Evolutionary conservation across 768 basidiomycete species (phyloP), one percentile per base, ranked within the genome.

Genomic region (Pleurotus tuoliensis): DNA sequence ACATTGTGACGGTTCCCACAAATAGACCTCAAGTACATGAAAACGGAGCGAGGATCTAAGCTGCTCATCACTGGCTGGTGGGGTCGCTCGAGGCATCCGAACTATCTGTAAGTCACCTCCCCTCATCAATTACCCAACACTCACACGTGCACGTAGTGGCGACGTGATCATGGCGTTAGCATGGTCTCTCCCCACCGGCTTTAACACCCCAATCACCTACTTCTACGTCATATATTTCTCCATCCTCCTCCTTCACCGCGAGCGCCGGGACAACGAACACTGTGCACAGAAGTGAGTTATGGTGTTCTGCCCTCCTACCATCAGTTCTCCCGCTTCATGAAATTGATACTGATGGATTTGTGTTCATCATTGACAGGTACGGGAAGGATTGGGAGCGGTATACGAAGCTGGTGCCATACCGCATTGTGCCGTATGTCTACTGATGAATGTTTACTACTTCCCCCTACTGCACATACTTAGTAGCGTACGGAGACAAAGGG

Each of bases 61-160:
- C 78, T 98, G 41, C 80, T 98, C 25, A 96, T 86, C 25, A 91
- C 90, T 4, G 96, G 96, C 5, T 98, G 96, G 96, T 98, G 96
- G 96, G 95, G 95, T 6, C 71, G 80, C 50, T 94, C 90, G 0
- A 81, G 91, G 40, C 96, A 98, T 70, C 96, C 96, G 1, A 94
- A 94, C 64, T 94, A 94, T 69, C 66, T 92, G 88, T 89, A 61
- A 55, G 82, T n/a, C 16, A 11, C 2, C 30, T 34, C 12, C 15
- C 22, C 48, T 40, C 38, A 4, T 51, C 13, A 5, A 15, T 38
- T 22, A 27, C 22, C 20, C 34, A 25, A 22, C 20, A 38, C 49
- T 1, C 27, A 39, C 20, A 16, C 24, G 39, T 5, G 27, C 12
- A 5, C 49, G 24, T 59, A 91, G 90, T 41, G 90, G 90, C 22